Conservation (phyloP, 768 basidiomycete genomes). For the Lactarius akahatsu region DNA sequence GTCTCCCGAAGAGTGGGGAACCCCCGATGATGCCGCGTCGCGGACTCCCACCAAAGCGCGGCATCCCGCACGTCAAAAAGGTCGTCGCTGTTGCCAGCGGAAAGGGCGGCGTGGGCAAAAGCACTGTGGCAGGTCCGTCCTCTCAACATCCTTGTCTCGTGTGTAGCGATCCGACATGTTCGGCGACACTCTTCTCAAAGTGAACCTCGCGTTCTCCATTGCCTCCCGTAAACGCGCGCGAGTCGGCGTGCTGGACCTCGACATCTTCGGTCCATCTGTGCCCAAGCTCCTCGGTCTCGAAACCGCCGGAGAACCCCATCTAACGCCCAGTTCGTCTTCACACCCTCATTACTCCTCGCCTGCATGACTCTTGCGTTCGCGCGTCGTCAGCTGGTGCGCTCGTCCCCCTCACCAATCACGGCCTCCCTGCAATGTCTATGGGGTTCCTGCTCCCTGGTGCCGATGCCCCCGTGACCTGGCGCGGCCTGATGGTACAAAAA, state of each 20-base stretch:
- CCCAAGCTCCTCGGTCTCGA: conserved; percentile 92
- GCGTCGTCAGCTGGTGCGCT: conserved; percentile 60
- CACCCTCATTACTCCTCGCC: not conserved
- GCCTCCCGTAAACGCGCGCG: conserved; percentile 47
- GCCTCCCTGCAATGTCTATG: conserved; percentile 94
- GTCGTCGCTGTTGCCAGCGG: conserved; percentile 87
- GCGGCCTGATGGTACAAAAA: conserved; percentile 98
- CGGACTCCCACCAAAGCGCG: conserved; percentile 59
- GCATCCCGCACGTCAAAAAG: conserved; percentile 71
- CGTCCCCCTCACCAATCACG: conserved; percentile 82
- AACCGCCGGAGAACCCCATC: conserved; percentile 68
- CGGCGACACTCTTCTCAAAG: conserved; percentile 38
- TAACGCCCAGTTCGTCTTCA: conserved; percentile 61
- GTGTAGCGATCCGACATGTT: not conserved
- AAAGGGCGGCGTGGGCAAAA: conserved; percentile 96
- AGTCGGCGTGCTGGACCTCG: conserved; percentile 89
- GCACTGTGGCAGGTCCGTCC: conserved; percentile 78
- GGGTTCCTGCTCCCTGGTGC: conserved; percentile 82
- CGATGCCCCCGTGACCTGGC: conserved; percentile 89
- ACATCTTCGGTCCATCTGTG: conserved; percentile 93
- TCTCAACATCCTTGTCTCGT: not conserved
- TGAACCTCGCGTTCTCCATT: conserved; percentile 79
- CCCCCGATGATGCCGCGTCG: conserved; percentile 40
- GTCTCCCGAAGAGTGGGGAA: conserved; percentile 33
- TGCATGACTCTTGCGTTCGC: not conserved